These are phyloP conservation scores for Funneliformis geosporum DNA, from an alignment of 192 early-diverging fungal species.

Conservation along the genomic window DNA sequence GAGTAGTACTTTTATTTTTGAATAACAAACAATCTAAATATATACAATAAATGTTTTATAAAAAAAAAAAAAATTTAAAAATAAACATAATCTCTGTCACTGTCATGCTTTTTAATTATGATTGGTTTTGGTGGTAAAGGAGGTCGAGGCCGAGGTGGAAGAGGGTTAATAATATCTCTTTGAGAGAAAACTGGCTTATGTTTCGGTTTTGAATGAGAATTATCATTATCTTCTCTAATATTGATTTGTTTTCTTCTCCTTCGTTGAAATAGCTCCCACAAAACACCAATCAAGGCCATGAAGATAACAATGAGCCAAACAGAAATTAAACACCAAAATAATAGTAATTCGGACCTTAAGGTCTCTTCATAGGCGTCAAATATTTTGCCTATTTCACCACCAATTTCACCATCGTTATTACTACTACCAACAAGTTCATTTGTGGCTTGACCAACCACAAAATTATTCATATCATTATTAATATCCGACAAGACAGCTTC, in stretches of 20 bases:
- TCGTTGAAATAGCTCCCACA: slow-evolving; percentile 12
- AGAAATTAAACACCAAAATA: slow-evolving; percentile 16
- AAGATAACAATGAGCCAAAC: slow-evolving; percentile 2
- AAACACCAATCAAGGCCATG: slow-evolving; percentile 19
- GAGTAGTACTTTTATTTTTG: no score
- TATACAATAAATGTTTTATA: not conserved
- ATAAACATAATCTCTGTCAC: no score
- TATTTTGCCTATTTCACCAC: slow-evolving; percentile 28
- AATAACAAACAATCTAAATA: no score
- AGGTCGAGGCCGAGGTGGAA: not conserved
- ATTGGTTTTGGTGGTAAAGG: slow-evolving; percentile 23
- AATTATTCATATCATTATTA: slow-evolving; percentile 1
- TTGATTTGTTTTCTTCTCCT: not conserved
- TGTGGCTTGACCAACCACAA: slow-evolving; percentile 3
- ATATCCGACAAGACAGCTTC: not conserved
- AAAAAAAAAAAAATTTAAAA: no score
- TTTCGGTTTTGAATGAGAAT: not conserved
- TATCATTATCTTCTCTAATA: not conserved
- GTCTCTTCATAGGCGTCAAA: slow-evolving; percentile 20
- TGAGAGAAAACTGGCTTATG: not conserved
- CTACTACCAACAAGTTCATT: not conserved
- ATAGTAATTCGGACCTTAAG: not conserved
- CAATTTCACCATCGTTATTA: not conserved
- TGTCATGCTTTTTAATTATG: no score
- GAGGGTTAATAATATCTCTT: not conserved